Conservation (phyloP, 2,329 filamentous ascomycete genomes). For the Trichoderma breve region DNA sequence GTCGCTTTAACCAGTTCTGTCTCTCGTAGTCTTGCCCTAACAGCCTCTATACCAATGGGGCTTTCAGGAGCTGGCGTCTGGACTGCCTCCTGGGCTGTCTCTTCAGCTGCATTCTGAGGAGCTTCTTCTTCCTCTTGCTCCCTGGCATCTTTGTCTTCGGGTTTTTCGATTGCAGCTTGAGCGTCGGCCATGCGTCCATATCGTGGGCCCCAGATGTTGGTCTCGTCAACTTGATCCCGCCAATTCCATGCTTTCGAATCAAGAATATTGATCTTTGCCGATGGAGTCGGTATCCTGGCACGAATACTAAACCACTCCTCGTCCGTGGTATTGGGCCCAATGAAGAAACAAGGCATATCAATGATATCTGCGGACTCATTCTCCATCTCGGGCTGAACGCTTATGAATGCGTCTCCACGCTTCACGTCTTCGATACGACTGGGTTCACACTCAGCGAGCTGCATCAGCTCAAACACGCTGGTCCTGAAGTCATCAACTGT, state of each 20-base stretch:
- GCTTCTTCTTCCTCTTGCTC: neutral
- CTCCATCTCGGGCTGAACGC: slow-evolving; percentile 22
- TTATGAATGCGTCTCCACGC: slow-evolving; percentile 1
- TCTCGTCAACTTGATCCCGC: slow-evolving; percentile 20
- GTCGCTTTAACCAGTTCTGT: neutral
- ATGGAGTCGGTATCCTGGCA: slow-evolving; percentile 22
- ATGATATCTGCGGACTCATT: slow-evolving; percentile 3
- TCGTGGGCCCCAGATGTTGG: slow-evolving; percentile 28
- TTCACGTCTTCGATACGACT: neutral
- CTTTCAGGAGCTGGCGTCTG: neutral
- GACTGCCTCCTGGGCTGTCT: neutral
- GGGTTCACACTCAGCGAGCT: neutral
- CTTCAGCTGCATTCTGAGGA: neutral
- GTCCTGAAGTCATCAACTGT: neutral
- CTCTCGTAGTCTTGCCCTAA: neutral
- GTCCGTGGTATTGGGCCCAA: slow-evolving; percentile 22
- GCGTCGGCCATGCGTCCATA: neutral
- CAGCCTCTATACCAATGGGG: neutral
- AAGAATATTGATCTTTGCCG: slow-evolving; percentile 18
- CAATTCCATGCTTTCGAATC: slow-evolving; percentile 22
- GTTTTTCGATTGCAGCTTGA: neutral
- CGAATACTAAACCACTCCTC: slow-evolving; percentile 29
- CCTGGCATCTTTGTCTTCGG: neutral
- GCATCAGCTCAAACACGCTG: slow-evolving; percentile 14
- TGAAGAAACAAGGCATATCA: slow-evolving; percentile 22